Conservation (phyloP, 768 basidiomycete genomes). For the Tulasnella sp. region DNA sequence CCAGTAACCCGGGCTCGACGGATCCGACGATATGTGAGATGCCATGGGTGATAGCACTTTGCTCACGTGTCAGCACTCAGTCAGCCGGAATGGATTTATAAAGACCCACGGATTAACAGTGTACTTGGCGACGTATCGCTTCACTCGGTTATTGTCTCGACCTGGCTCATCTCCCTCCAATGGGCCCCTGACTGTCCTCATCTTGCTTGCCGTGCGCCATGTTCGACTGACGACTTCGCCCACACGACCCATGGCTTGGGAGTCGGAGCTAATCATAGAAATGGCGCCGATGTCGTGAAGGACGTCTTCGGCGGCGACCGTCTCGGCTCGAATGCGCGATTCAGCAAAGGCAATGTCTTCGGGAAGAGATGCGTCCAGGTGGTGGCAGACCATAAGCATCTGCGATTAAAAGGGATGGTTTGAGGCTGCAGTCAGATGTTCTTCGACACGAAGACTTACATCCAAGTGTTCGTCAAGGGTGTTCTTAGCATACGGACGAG, state of each 20-base stretch:
- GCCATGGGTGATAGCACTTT: conserved; percentile 87
- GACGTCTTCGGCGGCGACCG: conserved; percentile 95
- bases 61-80: neutral
- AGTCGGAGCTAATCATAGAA: conserved; percentile 92
- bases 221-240: conserved; percentile 89
- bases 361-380: conserved; percentile 80
- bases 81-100: neutral
- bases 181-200: conserved; percentile 72
- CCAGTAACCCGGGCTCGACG: conserved; percentile 70
- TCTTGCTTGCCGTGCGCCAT: conserved; percentile 96
- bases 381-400: conserved; percentile 99
- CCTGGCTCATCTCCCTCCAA: conserved; percentile 62
- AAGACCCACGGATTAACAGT: conserved; percentile 87
- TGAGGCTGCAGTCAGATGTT: neutral
- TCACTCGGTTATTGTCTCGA: conserved; percentile 82
- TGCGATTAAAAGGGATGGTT: conserved; percentile 29
- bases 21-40: conserved; percentile 83
- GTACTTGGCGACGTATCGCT: conserved; percentile 92
- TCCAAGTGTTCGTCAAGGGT: conserved; percentile 97
- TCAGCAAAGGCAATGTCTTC: conserved; percentile 96
- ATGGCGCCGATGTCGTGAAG: conserved; percentile 90
- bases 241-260: conserved; percentile 97
- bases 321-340: conserved; percentile 93
- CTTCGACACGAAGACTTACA: conserved; percentile 41
- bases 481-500: conserved; percentile 81